phyloP scores from a whole-genome alignment of 441 rosid species.

The Manihot esculenta region DNA sequence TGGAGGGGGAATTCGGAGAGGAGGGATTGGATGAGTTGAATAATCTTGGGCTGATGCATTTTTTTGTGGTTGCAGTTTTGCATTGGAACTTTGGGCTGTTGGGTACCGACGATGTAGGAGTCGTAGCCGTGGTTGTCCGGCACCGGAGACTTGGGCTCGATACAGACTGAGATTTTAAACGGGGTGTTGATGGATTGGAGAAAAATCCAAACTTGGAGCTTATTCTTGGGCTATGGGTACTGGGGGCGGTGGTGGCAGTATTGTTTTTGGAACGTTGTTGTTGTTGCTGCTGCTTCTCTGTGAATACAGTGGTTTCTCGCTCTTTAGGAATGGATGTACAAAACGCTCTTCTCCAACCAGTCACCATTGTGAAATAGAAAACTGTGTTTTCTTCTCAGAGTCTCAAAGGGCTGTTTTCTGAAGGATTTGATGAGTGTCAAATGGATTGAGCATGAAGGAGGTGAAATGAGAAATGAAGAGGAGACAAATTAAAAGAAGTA shows the following conservation, averaged over 20 bases:
- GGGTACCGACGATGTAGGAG: conserved; percentile 48
- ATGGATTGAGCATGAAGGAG: conserved; percentile 6
- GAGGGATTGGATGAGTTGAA: conserved; percentile 54
- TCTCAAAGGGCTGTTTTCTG: neutral
- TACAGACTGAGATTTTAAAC: conserved; percentile 44
- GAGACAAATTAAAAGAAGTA: neutral
- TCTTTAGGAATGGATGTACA: conserved; percentile 71
- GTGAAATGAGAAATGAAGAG: neutral
- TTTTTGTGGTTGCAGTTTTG: conserved; percentile 34
- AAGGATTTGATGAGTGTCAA: neutral
- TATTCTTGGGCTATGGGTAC: conserved; percentile 46
- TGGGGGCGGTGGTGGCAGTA: conserved; percentile 8
- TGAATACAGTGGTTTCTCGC: conserved; percentile 26
- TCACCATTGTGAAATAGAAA: conserved; percentile 50
- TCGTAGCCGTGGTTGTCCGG: conserved; percentile 46
- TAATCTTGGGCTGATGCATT: conserved; percentile 32
- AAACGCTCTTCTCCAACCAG: conserved; percentile 76
- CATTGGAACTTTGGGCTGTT: conserved; percentile 65
- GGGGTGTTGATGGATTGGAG: conserved; percentile 79
- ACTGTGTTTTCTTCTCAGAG: neutral
- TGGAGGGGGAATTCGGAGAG: conserved; percentile 71
- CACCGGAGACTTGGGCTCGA: conserved; percentile 51
- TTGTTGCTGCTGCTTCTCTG: conserved; percentile 32
- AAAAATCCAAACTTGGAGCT: conserved; percentile 69
- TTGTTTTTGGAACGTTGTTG: conserved; percentile 13